Conservation (phyloP, 257 asterid species). For the Cinchona pubescens region DNA sequence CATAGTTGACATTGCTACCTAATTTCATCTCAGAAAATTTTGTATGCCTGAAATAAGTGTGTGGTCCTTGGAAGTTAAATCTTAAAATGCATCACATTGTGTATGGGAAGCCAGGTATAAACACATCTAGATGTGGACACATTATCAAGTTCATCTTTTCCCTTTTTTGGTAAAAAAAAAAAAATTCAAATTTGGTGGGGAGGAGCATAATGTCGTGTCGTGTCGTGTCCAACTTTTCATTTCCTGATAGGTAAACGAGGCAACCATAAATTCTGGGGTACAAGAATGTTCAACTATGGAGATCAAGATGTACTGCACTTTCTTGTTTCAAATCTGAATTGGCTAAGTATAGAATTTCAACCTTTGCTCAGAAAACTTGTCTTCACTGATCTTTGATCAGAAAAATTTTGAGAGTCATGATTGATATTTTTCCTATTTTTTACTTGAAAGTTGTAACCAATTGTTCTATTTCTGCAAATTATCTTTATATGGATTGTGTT, state of each 20-base stretch:
- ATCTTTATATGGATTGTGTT: too few species aligned
- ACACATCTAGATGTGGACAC: not conserved
- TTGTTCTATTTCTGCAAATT: not conserved
- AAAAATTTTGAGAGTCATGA: not conserved
- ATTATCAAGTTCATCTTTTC: not conserved
- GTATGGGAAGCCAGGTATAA: not conserved
- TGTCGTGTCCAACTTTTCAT: conserved; percentile 9
- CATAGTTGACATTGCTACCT: not conserved
- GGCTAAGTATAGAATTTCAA: conserved; percentile 43
- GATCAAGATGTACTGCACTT: conserved; percentile 94
- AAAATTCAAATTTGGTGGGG: too few species aligned
- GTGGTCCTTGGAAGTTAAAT: not conserved
- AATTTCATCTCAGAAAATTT: not conserved
- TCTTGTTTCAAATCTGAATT: conserved; percentile 94
- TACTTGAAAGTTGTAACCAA: conserved; percentile 6
- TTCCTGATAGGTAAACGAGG: conserved; percentile 84
- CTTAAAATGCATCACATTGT: not conserved
- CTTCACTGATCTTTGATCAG: not conserved
- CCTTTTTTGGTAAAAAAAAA: not conserved
- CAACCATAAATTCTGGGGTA: conserved; percentile 97
- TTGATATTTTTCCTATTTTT: not conserved
- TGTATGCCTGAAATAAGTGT: not conserved
- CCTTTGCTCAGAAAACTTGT: not conserved
- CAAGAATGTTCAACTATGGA: conserved; percentile 91
- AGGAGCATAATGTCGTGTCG: not conserved